Evolutionary conservation across 345 rosid genomes (phyloP).

Genomic region (Adansonia digitata): DNA sequence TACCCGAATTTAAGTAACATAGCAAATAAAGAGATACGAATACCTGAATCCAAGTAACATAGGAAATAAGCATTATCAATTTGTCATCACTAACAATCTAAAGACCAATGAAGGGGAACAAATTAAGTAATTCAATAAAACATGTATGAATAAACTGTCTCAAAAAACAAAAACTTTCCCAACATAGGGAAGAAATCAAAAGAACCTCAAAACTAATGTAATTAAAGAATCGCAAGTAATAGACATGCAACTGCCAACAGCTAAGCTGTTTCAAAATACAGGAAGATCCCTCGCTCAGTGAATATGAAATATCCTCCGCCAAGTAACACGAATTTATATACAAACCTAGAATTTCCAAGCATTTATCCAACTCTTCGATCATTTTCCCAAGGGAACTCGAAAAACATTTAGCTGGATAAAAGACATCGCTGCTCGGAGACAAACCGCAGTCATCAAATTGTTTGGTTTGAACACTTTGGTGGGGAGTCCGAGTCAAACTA

Average conservation of each 20-base stretch:
- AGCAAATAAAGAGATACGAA: no score
- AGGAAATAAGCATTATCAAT: no score
- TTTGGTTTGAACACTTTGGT: conserved; percentile 1
- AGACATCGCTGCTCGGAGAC: neutral
- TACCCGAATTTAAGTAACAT: no score
- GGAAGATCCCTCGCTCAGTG: neutral
- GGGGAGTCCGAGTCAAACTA: neutral
- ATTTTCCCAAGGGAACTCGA: neutral
- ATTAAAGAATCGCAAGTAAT: neutral
- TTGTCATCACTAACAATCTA: no score
- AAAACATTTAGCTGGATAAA: neutral
- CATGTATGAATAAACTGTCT: neutral
- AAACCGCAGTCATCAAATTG: neutral
- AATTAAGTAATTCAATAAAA: neutral
- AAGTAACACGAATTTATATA: neutral
- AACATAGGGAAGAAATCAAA: conserved; percentile 5
- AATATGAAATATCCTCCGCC: conserved; percentile 10
- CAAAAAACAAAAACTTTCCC: conserved; percentile 3
- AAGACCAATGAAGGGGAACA: conserved; percentile 14
- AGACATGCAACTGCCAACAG: neutral
- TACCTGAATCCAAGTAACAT: no score
- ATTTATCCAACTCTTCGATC: conserved; percentile 3
- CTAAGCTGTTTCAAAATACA: neutral
- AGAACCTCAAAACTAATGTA: conserved; percentile 10
- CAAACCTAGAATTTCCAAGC: conserved; percentile 7